Base-by-base conservation (phyloP, 352 stramenopile genomes). In the Pythium grandisporangium region DNA sequence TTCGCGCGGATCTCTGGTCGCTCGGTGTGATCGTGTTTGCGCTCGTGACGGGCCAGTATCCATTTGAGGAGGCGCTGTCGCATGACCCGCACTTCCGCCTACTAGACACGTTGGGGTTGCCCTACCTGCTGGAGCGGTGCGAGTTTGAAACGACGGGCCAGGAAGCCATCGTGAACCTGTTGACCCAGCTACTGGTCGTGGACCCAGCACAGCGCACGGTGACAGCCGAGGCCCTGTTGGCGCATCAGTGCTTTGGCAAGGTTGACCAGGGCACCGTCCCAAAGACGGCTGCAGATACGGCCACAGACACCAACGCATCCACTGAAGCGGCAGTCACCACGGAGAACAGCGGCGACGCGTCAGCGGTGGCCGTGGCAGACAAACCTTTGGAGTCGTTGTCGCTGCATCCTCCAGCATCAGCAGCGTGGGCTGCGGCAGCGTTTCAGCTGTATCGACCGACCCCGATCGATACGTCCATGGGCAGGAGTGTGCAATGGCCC, bases 21-120 rank as follows among this genome's bases (percentile, higher is more conserved):
- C 68, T 92, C 11, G 79, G 79, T 11, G 75, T 92, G 45, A 85
- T 92, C 51, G 53, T 92, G 14, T 71, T 87, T 52, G 64, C 75
- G 26, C 79, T 93, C 48, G 36, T 90, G 26, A 71, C 68, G 0
- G 72, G 67, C 0, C 58, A 65, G 27, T 86, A 86, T 52, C 76
- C 76, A 23, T 85, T 85, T 49, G 47, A 55, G 7, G 66, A 84
- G 26, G 61, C 76, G 2, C 46, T 71, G 17, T 69, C 68, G 2
- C 56, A 47, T 8, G 73, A 89, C 43, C 55, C 68, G 30, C 63
- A 77, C 30, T 87, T 82, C 37, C 39, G 62, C 6, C 51, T 86
- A 32, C 50, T 89, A 14, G 51, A 60, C 26, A 61, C 73, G 26
- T 69, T 80, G 41, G 76, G 73, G 11, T 45, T 83, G 16, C 61